Conservation (phyloP, 208 protist genomes). For the Leishmania guyanensis region DNA sequence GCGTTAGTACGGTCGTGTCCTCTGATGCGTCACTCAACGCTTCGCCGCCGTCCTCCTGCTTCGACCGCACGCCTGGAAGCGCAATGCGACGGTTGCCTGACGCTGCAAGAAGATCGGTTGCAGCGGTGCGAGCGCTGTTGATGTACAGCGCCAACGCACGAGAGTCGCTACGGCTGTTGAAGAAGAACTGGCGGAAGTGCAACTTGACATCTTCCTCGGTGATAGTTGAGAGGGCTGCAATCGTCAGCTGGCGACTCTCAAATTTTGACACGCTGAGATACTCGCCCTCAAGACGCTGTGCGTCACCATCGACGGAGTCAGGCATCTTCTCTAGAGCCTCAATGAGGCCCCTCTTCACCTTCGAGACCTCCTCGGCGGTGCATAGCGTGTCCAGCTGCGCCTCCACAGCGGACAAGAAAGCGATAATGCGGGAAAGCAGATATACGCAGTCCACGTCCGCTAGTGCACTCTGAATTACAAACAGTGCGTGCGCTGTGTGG, state of each 20-base stretch:
- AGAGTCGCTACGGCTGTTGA: constrained; percentile 42
- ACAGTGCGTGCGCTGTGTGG: constrained; percentile 41
- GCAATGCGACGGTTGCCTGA: constrained; percentile 7
- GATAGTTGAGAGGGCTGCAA: constrained; percentile 40
- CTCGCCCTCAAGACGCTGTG: constrained; percentile 28
- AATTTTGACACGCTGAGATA: constrained; percentile 40
- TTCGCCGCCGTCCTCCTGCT: constrained; percentile 7
- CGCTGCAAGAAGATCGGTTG: constrained; percentile 7
- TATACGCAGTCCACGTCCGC: constrained; percentile 57
- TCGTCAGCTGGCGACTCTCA: constrained; percentile 34
- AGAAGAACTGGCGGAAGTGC: constrained; percentile 40
- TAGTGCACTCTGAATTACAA: constrained; percentile 65
- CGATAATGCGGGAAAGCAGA: constrained; percentile 75
- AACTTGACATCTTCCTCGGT: constrained; percentile 35
- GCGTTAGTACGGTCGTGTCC: constrained; percentile 16
- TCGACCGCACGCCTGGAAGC: constrained; percentile 5
- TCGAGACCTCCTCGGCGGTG: constrained; percentile 34
- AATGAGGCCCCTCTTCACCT: constrained; percentile 46
- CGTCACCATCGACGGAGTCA: constrained; percentile 44
- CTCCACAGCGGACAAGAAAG: constrained; percentile 61
- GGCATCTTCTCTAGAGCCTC: constrained; percentile 50
- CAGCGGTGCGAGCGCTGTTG: constrained; percentile 33
- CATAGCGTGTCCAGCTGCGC: constrained; percentile 42
- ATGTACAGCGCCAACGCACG: constrained; percentile 50
- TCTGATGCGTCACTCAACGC: neutral